Percentiles rank a stretch among this genome's conserved stretches.
These are phyloP conservation scores for Protomyces macrosporus DNA, from an alignment of 1,139 yeast genomes.

Conservation along the genomic window DNA sequence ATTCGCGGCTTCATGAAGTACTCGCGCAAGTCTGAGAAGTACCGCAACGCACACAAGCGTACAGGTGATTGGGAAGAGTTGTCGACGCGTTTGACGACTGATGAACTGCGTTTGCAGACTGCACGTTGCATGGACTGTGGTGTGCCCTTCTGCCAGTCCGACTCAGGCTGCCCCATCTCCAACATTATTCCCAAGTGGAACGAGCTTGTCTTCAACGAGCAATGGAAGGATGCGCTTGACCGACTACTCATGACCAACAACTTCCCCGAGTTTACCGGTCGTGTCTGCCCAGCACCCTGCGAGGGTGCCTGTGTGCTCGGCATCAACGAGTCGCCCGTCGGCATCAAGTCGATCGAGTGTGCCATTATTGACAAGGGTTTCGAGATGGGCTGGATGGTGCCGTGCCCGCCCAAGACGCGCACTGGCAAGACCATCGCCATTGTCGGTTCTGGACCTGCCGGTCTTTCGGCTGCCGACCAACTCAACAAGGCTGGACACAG, in stretches of 20 bases:
- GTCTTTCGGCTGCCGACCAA: constrained; percentile 94
- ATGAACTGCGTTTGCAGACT: constrained; percentile 82
- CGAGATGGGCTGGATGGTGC: constrained; percentile 93
- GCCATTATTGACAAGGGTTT: constrained; percentile 95
- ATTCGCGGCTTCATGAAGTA: constrained; percentile 89
- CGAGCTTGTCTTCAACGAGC: constrained; percentile 88
- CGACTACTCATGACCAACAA: constrained; percentile 92
- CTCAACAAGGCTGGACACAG: constrained; percentile 90
- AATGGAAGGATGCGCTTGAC: constrained; percentile 92
- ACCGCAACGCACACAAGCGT: constrained; percentile 72
- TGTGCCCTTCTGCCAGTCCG: constrained; percentile 97
- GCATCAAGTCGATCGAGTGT: constrained; percentile 92
- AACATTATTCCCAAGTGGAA: constrained; percentile 98
- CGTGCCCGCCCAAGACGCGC: constrained; percentile 69
- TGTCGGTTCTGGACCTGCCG: constrained; percentile 96
- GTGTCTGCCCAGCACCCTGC: constrained; percentile 99
- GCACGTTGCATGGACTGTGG: constrained; percentile 99
- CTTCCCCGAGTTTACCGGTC: constrained; percentile 97
- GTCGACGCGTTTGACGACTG: constrained; percentile 72
- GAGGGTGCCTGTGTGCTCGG: constrained; percentile 97
- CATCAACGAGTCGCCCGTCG: constrained; percentile 90
- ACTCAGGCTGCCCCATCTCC: constrained; percentile 96
- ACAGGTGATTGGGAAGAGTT: constrained; percentile 90
- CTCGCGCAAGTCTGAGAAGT: constrained; percentile 79
- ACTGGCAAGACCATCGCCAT: constrained; percentile 82